Evolutionary conservation across 768 basidiomycete species (phyloP), one percentile per base, ranked within the genome.

Genomic region (Tricholoma sp.): DNA sequence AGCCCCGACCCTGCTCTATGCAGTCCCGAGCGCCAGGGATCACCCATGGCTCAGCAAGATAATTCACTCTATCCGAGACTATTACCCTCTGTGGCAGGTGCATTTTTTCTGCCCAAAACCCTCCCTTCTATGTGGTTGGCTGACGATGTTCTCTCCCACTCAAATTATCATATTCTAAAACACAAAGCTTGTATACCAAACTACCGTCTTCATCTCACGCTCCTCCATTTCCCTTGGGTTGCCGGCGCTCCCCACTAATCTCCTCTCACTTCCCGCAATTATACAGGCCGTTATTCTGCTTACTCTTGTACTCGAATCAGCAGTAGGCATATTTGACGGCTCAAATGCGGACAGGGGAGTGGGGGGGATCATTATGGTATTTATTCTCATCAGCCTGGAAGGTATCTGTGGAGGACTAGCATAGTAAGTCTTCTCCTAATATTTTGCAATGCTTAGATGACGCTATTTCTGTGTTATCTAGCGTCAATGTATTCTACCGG

Each of bases 371-470:
- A 63, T 76, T 13, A 64, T 85, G 18, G 87, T 92, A 2, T 91
- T 94, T 66, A 36, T 82, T 10, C 79, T 97, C 47, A 86, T 99
- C 63, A 84, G 88, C 59, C 58, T 92, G 7, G 96, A 99, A 68
- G 96, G 96, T 2, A 77, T 97, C 44, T 96, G 93, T 60, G 96
- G 96, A 31, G 96, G 96, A 4, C 77, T 89, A 10, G 93, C 92
- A 13, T 98, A 97, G 91, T 92, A 64, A 67, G 89, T 77, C 48
- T 56, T 49, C 59, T 44, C 18, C 57, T 56, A 48, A 29, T 31
- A 28, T 32, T 32, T 17, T 33, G 33, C 50, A 24, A 55, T 41
- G 28, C 17, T 50, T 3, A 55, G 45, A 17, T 56, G 13, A 52
- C 9, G 18, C 11, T 39, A 11, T 45, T 29, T 53, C 37, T 39